phyloP scores from a whole-genome alignment of 2,329 filamentous ascomycete species.

The Alternaria incomplexa region DNA sequence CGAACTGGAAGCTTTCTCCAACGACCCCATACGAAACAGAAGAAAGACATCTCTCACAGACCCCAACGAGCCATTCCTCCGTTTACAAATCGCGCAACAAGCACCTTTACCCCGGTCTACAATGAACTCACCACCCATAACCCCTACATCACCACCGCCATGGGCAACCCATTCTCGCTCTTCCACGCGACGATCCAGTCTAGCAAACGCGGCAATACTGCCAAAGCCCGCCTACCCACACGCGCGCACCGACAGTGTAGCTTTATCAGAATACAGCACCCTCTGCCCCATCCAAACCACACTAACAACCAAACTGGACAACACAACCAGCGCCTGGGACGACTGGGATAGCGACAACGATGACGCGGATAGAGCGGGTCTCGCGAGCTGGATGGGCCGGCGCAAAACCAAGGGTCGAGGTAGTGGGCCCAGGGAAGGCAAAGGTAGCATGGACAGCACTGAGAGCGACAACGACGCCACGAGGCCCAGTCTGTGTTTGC shows the following conservation, averaged over 20 bases:
- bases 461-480: constrained; percentile 12
- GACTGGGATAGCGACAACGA: constrained; percentile 44
- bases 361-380: constrained; percentile 37
- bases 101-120: constrained; percentile 5
- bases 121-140: constrained; percentile 21
- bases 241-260: constrained; percentile 34
- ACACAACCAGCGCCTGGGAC: constrained; percentile 45
- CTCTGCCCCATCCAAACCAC: constrained; percentile 28
- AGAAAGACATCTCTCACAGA: constrained; percentile 41
- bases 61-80: constrained; percentile 37
- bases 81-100: constrained; percentile 35
- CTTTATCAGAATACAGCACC: constrained; percentile 36
- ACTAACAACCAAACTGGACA: constrained; percentile 28
- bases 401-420: constrained; percentile 9
- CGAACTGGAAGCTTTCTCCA: constrained; percentile 11
- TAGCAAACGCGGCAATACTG: constrained; percentile 32
- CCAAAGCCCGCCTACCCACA: constrained; percentile 19
- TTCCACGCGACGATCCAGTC: constrained; percentile 30
- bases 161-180: constrained; percentile 26
- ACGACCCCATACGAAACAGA: constrained; percentile 6
- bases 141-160: constrained; percentile 32
- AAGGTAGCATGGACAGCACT: constrained; percentile 18
- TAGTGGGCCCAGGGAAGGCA: constrained; percentile 12
- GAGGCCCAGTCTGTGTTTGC: constrained; percentile 1
- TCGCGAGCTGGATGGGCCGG: constrained; percentile 34